Conservation (phyloP, 164 flowering plant genomes). For the Tinospora cordifolia region DNA sequence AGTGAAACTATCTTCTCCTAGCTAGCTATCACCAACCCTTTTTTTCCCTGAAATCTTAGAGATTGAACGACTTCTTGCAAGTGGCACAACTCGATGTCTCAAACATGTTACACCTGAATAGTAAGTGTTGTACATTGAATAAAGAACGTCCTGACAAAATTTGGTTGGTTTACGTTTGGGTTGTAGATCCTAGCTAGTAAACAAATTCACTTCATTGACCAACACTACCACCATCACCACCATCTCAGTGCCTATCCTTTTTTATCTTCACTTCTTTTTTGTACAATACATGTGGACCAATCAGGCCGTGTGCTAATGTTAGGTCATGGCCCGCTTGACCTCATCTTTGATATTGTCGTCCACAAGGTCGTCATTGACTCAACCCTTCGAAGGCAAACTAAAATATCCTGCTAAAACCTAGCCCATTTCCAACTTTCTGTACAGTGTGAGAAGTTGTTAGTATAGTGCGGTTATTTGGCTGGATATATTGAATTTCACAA, state of each 20-base stretch:
- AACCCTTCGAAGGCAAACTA: neutral
- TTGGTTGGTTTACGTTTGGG: neutral
- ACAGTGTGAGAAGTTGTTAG: too few species aligned
- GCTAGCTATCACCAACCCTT: too few species aligned
- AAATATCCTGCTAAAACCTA: neutral
- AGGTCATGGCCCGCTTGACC: neutral
- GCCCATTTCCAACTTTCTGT: neutral
- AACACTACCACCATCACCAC: neutral
- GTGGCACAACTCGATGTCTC: too few species aligned
- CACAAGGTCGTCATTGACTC: neutral
- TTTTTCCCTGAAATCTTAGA: too few species aligned
- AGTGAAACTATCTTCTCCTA: too few species aligned
- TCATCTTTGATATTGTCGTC: neutral
- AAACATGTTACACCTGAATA: neutral
- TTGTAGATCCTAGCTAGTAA: neutral
- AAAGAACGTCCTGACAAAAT: neutral
- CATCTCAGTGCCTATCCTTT: too few species aligned
- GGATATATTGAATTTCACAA: too few species aligned
- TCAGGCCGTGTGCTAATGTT: neutral
- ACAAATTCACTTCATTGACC: neutral
- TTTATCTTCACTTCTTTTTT: neutral
- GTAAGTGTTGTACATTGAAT: neutral
- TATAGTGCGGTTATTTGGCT: too few species aligned
- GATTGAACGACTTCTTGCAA: too few species aligned
- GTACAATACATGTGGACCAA: neutral